Evolutionary conservation across 768 basidiomycete species (phyloP).

Genomic region (Cystofilobasidium bisporidii): DNA sequence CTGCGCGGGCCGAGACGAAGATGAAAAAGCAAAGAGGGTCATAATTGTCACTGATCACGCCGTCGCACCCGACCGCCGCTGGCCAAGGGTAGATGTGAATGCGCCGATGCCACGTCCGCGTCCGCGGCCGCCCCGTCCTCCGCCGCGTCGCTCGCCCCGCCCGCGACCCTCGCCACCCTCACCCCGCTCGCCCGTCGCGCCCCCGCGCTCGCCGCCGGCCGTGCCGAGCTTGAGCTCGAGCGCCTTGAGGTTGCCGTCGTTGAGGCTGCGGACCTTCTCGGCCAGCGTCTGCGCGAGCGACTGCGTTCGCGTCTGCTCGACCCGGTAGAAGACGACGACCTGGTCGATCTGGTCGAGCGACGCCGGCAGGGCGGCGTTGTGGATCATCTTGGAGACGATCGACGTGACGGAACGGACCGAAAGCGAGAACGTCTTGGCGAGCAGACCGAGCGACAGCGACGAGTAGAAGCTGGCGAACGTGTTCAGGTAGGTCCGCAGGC

Average conservation of each 20-base stretch:
- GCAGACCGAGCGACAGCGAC: constrained; percentile 74
- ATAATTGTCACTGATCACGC: not conserved
- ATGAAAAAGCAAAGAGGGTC: not conserved
- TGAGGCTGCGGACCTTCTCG: constrained; percentile 49
- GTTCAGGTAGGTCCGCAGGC: constrained; percentile 90
- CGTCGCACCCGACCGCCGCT: constrained; percentile 12
- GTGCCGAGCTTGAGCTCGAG: constrained; percentile 75
- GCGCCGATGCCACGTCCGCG: constrained; percentile 17
- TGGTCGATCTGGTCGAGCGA: constrained; percentile 84
- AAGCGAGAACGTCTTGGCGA: constrained; percentile 79
- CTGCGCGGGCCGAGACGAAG: not conserved
- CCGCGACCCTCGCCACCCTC: constrained; percentile 44
- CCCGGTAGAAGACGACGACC: constrained; percentile 85
- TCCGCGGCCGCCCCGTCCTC: constrained; percentile 30
- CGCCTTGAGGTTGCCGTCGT: constrained; percentile 36
- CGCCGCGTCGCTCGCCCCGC: constrained; percentile 29
- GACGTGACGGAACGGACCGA: constrained; percentile 72
- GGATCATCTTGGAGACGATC: constrained; percentile 96
- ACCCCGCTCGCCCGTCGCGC: constrained; percentile 42
- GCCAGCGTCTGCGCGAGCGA: constrained; percentile 80
- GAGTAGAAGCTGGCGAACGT: constrained; percentile 93
- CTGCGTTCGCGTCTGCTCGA: constrained; percentile 78
- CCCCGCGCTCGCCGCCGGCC: constrained; percentile 42
- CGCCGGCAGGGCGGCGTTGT: constrained; percentile 83
- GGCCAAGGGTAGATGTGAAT: constrained; percentile 21